A percentile compares a stretch with the other conserved stretches of the same genome.
Conservation (phyloP, 768 basidiomycete species). For the Zangia roseola region DNA sequence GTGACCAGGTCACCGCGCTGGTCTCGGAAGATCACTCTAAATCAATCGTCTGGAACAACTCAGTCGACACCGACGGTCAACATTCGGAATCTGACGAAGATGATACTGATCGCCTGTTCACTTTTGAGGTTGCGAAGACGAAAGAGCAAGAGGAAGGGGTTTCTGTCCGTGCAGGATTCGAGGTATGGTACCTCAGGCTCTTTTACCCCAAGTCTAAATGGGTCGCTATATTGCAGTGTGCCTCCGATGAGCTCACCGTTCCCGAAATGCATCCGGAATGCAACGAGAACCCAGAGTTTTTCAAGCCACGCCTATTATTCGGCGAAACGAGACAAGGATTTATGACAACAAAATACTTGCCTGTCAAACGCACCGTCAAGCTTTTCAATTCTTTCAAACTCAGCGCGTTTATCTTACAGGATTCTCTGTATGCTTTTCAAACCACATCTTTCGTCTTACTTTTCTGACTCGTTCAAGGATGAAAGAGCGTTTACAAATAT, state of each 20-base stretch:
- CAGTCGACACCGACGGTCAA: conserved; percentile 26
- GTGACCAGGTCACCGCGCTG: conserved; percentile 51
- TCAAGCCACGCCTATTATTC: conserved; percentile 34
- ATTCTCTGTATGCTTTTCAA: conserved; percentile 20
- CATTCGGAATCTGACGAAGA: conserved; percentile 34
- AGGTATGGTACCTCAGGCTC: conserved; percentile 26
- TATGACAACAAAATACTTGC: conserved; percentile 31
- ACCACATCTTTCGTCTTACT: background rate
- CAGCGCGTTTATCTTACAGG: conserved; percentile 19
- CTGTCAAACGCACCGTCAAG: conserved; percentile 15
- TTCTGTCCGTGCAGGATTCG: conserved; percentile 43
- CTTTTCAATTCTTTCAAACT: conserved; percentile 3
- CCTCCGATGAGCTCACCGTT: conserved; percentile 18
- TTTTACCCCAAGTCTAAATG: background rate
- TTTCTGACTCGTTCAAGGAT: conserved; percentile 16
- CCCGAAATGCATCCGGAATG: conserved; percentile 21
- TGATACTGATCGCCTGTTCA: conserved; percentile 50
- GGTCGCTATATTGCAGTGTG: conserved; percentile 2
- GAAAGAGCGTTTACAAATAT: conserved; percentile 27
- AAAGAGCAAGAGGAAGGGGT: conserved; percentile 57
- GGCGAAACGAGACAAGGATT: conserved; percentile 47
- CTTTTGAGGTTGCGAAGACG: conserved; percentile 55
- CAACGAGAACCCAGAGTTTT: conserved; percentile 15
- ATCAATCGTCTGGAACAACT: conserved; percentile 44
- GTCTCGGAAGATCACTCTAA: conserved; percentile 47